Base-by-base conservation (phyloP, 2,329 filamentous ascomycete genomes). In the Fusarium bulbicola region DNA sequence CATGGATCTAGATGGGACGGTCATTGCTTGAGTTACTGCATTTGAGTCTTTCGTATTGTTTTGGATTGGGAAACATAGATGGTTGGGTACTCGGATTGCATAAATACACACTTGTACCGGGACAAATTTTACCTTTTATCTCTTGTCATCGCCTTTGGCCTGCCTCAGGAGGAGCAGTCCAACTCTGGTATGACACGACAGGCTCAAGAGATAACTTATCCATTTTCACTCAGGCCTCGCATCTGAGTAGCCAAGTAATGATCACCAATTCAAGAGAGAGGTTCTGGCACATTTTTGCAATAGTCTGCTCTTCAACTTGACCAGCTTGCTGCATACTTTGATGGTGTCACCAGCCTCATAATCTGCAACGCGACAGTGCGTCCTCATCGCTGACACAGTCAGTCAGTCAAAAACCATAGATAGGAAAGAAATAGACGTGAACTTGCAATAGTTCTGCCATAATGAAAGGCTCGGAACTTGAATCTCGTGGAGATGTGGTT, bases 81-180 rank as follows among this genome's bases (percentile, higher is more conserved):
- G 24, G 15, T 7, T 42, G 4, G 11, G 26, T n/a, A 6, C 14
- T n/a, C 7, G 11, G 11, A 40, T 42, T 42, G 15, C 26, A 14
- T 28, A 30, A n/a, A 42, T 40, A 54, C 10, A 30, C 20, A 14
- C 15, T 28, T 54, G 8, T 13, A 4, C 24, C 0, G 7, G 24
- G 43, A 0, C 7, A 14, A 28, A 13, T 0, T 13, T 6, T 28
- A 12, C 24, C 0, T 3, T 45, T 28, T 1, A 20, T 45, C 7
- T 45, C 24, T 45, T 28, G 24, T 28, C 7, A 9, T 45, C 11
- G 16, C 26, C 24, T 20, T 45, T 45, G 11, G 1, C 24, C 16
- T 28, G 24, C 11, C 24, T 9, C 4, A 13, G 11, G 24, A 13
- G 42, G 16, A 28, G 11, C 24, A 20, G 16, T 5, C 16, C 16